A percentile compares a stretch with the other conserved stretches of the same genome.
These are phyloP conservation scores for Polygonum aviculare DNA, from an alignment of 148 eudicot genomes.

Conservation along the genomic window DNA sequence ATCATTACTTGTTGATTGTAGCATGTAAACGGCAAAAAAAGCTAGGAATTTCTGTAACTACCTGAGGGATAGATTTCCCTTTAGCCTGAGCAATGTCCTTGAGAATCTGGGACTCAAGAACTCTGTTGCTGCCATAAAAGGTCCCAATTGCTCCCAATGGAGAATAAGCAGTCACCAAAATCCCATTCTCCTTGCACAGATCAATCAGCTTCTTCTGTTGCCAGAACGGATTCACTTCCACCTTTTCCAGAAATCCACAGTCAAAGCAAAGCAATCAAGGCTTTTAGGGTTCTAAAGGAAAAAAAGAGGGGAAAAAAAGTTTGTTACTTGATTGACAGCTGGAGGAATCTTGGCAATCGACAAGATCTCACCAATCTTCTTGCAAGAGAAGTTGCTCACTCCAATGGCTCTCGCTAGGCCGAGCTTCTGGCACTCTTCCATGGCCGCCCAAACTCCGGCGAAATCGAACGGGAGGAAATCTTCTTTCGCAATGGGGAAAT, in stretches of 20 bases:
- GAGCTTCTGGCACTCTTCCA: constrained; percentile 65
- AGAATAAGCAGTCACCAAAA: constrained; percentile 61
- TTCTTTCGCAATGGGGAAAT: constrained; percentile 35
- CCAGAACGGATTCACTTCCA: constrained; percentile 79
- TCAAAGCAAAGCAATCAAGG: not conserved
- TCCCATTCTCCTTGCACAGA: constrained; percentile 43
- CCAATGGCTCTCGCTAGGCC: constrained; percentile 71
- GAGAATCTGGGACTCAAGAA: constrained; percentile 45
- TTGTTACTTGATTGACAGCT: constrained; percentile 60
- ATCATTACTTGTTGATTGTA: not conserved
- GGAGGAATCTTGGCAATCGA: constrained; percentile 59
- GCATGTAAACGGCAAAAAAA: not conserved
- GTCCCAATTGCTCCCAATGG: constrained; percentile 74
- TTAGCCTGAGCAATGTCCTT: constrained; percentile 56
- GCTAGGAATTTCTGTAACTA: constrained; percentile 1
- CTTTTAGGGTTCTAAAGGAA: not conserved
- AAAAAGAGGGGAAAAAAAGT: not conserved
- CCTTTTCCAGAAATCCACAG: constrained; percentile 24
- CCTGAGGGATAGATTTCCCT: constrained; percentile 67
- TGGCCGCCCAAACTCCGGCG: constrained; percentile 52
- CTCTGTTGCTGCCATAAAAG: constrained; percentile 56
- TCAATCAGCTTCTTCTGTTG: constrained; percentile 62
- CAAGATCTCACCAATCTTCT: constrained; percentile 41
- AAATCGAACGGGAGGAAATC: constrained; percentile 42
- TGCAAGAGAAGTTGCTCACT: constrained; percentile 63